These are phyloP conservation scores for Crithidia fasciculata DNA, from an alignment of 208 protist species.

Conservation along the genomic window DNA sequence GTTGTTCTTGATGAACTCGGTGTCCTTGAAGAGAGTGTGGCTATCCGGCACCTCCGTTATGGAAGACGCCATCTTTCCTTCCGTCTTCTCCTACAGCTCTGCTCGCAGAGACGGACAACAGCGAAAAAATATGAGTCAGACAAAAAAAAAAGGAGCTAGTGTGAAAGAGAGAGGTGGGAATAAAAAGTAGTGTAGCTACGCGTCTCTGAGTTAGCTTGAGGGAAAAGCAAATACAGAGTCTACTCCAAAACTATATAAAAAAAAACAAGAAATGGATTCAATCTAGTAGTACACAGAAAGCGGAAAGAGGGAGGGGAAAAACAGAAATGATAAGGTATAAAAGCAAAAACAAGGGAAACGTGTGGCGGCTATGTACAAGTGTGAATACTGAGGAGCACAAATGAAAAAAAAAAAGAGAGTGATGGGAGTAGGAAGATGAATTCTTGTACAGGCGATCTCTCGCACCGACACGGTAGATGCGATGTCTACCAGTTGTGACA, in stretches of 20 bases:
- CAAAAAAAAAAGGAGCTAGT: neutral
- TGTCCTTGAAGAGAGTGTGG: conserved; percentile 71
- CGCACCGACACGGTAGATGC: too few relatives aligned
- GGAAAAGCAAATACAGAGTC: conserved; percentile 5
- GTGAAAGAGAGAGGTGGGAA: conserved; percentile 15
- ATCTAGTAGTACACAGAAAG: conserved; percentile 12
- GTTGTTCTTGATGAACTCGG: conserved; percentile 67
- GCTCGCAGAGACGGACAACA: neutral
- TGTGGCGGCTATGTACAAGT: conserved; percentile 5
- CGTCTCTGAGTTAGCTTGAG: neutral
- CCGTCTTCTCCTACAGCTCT: neutral
- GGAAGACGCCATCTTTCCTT: conserved; percentile 10
- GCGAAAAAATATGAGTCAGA: neutral
- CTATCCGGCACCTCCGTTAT: conserved; percentile 58
- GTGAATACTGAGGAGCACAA: conserved; percentile 6
- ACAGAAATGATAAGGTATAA: conserved; percentile 17
- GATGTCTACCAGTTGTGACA: too few relatives aligned
- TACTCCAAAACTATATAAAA: conserved; percentile 17
- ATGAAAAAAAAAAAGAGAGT: conserved; percentile 25
- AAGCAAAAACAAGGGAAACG: neutral
- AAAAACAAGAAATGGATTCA: conserved; percentile 10
- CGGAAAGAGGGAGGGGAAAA: conserved; percentile 11
- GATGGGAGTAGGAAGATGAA: neutral
- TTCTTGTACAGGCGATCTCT: too few relatives aligned
- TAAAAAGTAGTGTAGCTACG: too few relatives aligned